A percentile compares a stretch with the other conserved stretches of the same genome.
phyloP scores from a whole-genome alignment of 1,284 basidiomycete genomes.

The Ustilago nuda region DNA sequence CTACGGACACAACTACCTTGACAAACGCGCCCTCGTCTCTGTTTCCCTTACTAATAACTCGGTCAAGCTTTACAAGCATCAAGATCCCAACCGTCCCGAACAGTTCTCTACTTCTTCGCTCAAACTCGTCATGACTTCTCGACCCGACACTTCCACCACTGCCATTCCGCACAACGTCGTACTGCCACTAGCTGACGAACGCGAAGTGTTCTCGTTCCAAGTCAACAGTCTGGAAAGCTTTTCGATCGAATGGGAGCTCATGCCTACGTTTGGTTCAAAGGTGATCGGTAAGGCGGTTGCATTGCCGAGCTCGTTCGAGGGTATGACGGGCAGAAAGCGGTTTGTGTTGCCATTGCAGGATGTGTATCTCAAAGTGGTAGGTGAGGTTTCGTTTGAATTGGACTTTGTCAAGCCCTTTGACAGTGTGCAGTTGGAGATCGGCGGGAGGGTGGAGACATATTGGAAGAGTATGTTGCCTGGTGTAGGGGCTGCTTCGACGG shows the following conservation, averaged over 20 bases:
- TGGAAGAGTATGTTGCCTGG: slow-evolving; percentile 68
- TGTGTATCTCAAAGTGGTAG: slow-evolving; percentile 90
- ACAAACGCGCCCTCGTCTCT: slow-evolving; percentile 87
- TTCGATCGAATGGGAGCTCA: slow-evolving; percentile 91
- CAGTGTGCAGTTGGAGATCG: slow-evolving; percentile 93
- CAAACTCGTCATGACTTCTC: slow-evolving; percentile 90
- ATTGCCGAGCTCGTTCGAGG: slow-evolving; percentile 79
- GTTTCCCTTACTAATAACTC: slow-evolving; percentile 73
- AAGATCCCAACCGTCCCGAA: slow-evolving; percentile 63
- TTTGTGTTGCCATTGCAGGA: slow-evolving; percentile 81
- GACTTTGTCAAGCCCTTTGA: slow-evolving; percentile 90
- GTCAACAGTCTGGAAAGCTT: slow-evolving; percentile 80
- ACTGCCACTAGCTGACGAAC: slow-evolving; percentile 79
- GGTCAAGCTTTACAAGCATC: slow-evolving; percentile 65
- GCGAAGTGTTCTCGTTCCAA: slow-evolving; percentile 90
- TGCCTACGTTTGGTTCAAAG: slow-evolving; percentile 98
- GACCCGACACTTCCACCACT: slow-evolving; percentile 79
- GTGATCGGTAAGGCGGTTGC: slow-evolving; percentile 94
- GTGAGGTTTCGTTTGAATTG: slow-evolving; percentile 91
- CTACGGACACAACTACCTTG: slow-evolving; percentile 73
- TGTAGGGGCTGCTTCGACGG: slow-evolving; percentile 22
- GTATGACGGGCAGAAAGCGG: slow-evolving; percentile 61
- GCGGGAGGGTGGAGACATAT: slow-evolving; percentile 76
- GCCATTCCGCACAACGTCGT: slow-evolving; percentile 76
- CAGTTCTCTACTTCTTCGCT: slow-evolving; percentile 76